These are phyloP conservation scores for Cystobasidium pallidum DNA, from an alignment of 1,284 basidiomycete genomes.

Conservation along the genomic window DNA sequence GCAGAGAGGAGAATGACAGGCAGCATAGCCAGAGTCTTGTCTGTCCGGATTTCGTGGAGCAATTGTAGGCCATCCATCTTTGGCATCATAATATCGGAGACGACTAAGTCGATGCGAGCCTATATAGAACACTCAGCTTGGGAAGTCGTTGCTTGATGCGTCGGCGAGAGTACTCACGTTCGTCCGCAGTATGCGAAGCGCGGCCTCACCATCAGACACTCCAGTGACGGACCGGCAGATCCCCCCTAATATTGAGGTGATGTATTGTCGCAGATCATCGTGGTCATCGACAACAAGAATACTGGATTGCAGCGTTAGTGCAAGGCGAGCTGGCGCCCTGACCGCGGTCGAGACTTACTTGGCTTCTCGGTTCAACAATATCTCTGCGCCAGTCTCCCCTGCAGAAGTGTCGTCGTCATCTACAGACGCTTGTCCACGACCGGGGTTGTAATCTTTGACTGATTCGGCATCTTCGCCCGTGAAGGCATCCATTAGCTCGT, in stretches of 20 bases:
- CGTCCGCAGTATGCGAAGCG: conserved; percentile 24
- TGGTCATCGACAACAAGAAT: conserved; percentile 40
- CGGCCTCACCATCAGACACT: conserved; percentile 12
- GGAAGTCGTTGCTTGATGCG: neutral
- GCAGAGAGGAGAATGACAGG: conserved; percentile 53
- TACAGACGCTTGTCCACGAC: neutral
- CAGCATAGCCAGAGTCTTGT: conserved; percentile 44
- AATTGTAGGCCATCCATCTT: conserved; percentile 49
- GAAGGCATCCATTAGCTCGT: conserved; percentile 28
- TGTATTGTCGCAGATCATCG: conserved; percentile 28
- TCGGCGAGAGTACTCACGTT: conserved; percentile 12
- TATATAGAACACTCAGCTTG: neutral
- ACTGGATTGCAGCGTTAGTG: neutral
- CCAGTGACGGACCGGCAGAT: conserved; percentile 30
- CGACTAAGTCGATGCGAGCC: conserved; percentile 33
- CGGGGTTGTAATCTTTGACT: neutral
- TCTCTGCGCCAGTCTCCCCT: conserved; percentile 6
- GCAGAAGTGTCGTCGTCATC: conserved; percentile 19
- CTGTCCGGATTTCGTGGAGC: conserved; percentile 45
- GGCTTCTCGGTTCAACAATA: conserved; percentile 12
- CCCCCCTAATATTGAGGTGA: conserved; percentile 19
- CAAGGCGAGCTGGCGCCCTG: too few relatives aligned
- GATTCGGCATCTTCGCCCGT: neutral
- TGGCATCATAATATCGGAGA: conserved; percentile 47
- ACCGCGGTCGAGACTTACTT: conserved; percentile 3